These are phyloP conservation scores for Lentithecium fluviatile DNA, from an alignment of 495 filamentous ascomycete genomes.

Conservation along the genomic window DNA sequence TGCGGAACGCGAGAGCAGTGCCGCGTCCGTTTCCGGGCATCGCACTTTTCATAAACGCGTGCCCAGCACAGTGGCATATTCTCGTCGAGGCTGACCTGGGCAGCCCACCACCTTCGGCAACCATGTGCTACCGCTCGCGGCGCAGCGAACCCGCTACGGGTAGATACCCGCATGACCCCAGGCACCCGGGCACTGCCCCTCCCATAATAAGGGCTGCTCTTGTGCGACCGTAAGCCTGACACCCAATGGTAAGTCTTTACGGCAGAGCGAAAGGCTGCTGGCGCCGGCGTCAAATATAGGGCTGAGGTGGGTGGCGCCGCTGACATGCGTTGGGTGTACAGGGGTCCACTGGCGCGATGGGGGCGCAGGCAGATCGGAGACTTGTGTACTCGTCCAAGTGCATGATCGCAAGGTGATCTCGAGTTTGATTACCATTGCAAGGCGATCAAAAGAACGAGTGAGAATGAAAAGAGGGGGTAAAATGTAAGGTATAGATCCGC, in stretches of 20 bases:
- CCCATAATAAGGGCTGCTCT: not conserved
- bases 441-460: not conserved
- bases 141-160: not conserved
- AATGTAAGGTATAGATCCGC: too few species aligned
- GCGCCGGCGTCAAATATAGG: constrained; percentile 16
- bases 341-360: not conserved
- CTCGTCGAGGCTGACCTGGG: constrained; percentile 24
- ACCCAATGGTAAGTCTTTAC: not conserved
- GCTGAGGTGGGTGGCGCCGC: constrained; percentile 13
- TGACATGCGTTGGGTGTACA: not conserved
- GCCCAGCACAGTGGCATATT: constrained; percentile 3
- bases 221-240: not conserved
- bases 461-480: too few species aligned
- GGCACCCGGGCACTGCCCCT: not conserved
- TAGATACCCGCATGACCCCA: constrained; percentile 4
- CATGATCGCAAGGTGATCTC: not conserved
- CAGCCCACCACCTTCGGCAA: not conserved
- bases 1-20: not conserved
- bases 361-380: not conserved
- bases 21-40: not conserved
- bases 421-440: not conserved
- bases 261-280: not conserved
- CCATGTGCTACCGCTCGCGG: not conserved
- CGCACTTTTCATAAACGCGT: not conserved
- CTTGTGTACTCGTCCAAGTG: not conserved